Conservation (phyloP, 2,329 filamentous ascomycete species). For the Pestalotiopsis fici region DNA sequence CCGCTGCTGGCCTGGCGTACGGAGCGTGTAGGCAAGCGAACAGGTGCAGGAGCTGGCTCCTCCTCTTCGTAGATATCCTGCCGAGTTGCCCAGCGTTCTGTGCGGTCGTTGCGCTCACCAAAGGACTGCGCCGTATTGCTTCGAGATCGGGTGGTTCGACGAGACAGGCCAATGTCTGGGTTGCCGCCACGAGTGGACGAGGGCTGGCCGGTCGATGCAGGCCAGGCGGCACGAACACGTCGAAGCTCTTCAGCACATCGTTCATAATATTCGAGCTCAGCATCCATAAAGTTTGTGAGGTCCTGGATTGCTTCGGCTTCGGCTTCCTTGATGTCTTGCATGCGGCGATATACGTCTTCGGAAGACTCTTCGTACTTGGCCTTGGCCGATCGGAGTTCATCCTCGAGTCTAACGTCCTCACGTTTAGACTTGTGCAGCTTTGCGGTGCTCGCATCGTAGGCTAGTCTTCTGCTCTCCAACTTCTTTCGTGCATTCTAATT, state of each 20-base stretch:
- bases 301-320: constrained; percentile 83
- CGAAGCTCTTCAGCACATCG: constrained; percentile 82
- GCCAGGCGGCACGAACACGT: constrained; percentile 50
- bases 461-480: constrained; percentile 84
- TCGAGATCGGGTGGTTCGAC: constrained; percentile 36
- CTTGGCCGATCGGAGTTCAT: constrained; percentile 87
- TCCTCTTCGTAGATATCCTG: constrained; percentile 34
- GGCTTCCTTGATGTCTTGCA: constrained; percentile 95
- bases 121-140: constrained; percentile 51
- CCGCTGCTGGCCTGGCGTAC: constrained; percentile 27
- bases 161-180: constrained; percentile 23
- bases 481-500: constrained; percentile 80
- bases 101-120: constrained; percentile 38
- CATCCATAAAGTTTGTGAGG: constrained; percentile 79
- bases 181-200: constrained; percentile 15
- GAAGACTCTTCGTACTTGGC: constrained; percentile 95
- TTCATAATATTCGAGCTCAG: constrained; percentile 89
- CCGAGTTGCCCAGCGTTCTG: constrained; percentile 28
- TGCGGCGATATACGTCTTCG: constrained; percentile 87
- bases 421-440: constrained; percentile 94
- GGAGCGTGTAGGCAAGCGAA: constrained; percentile 47
- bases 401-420: constrained; percentile 90
- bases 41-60: constrained; percentile 34
- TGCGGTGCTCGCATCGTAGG: constrained; percentile 84
- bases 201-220: constrained; percentile 21